These are phyloP conservation scores for Lactarius quietus DNA, from an alignment of 768 basidiomycete species.

Conservation along the genomic window DNA sequence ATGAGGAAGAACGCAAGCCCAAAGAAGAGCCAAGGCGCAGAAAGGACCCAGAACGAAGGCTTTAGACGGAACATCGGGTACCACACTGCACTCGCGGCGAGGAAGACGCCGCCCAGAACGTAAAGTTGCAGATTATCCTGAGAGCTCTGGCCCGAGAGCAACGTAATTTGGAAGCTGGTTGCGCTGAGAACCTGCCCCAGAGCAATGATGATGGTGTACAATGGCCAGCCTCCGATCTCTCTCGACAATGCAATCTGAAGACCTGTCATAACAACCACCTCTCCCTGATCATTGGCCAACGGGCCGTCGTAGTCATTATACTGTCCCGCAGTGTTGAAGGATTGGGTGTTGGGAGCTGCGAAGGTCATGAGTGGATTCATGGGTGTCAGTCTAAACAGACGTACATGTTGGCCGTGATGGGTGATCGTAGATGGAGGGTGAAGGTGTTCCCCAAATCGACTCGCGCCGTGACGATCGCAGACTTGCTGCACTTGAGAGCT, in stretches of 20 bases:
- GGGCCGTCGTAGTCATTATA: conserved; percentile 47
- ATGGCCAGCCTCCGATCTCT: conserved; percentile 80
- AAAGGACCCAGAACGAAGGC: conserved; percentile 84
- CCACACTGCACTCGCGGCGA: conserved; percentile 84
- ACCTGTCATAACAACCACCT: conserved; percentile 73
- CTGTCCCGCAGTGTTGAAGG: conserved; percentile 42
- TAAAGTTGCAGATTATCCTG: conserved; percentile 80
- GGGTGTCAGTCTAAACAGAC: conserved; percentile 32
- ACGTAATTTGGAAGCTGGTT: conserved; percentile 92
- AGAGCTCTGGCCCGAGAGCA: conserved; percentile 84
- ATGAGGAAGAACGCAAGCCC: conserved; percentile 89
- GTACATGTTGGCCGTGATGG: conserved; percentile 69
- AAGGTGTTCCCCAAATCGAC: conserved; percentile 74
- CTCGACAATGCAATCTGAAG: conserved; percentile 82
- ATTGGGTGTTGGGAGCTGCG: conserved; percentile 44
- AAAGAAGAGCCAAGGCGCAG: conserved; percentile 89
- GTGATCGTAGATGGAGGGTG: conserved; percentile 51
- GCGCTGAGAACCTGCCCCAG: conserved; percentile 87
- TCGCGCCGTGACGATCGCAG: conserved; percentile 75
- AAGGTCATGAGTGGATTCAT: conserved; percentile 27
- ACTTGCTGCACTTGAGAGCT: conserved; percentile 78
- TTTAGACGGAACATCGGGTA: conserved; percentile 84
- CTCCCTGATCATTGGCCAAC: conserved; percentile 40
- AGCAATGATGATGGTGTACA: conserved; percentile 88
- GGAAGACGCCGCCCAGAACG: conserved; percentile 85